A percentile compares a stretch with the other conserved stretches of the same genome.
phyloP scores from a whole-genome alignment of 164 flowering plant genomes.

The Vitis labrusca region DNA sequence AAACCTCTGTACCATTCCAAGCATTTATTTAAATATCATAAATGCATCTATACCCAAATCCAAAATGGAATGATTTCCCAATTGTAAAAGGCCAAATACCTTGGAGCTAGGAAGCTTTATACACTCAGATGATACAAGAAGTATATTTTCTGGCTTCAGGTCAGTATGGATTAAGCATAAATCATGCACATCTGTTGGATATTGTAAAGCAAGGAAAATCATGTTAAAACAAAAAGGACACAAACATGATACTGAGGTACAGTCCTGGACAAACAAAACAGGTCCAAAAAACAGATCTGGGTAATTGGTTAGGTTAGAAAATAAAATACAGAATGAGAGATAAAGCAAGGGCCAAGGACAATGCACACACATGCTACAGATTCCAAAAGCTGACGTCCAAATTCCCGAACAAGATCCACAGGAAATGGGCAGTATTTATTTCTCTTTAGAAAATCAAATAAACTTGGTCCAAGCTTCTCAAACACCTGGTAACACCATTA shows the following conservation, averaged over 20 bases:
- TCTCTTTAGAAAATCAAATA: conserved; percentile 89
- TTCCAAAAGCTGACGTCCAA: conserved; percentile 96
- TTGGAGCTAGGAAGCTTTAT: conserved; percentile 62
- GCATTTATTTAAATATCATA: conserved; percentile 24
- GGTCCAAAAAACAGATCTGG: conserved; percentile 17
- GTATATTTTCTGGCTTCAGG: conserved; percentile 92
- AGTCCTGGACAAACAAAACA: conserved; percentile 26
- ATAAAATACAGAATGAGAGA: conserved; percentile 13
- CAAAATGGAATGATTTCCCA: conserved; percentile 20
- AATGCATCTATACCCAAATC: conserved; percentile 27
- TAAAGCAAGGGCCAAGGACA: conserved; percentile 32
- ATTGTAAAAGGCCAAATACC: conserved; percentile 41
- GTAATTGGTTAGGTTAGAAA: conserved; percentile 17
- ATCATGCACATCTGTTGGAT: conserved; percentile 81
- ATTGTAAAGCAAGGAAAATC: conserved; percentile 23
- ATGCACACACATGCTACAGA: conserved; percentile 95
- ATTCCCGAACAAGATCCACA: conserved; percentile 91
- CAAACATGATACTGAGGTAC: neutral
- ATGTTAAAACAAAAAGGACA: conserved; percentile 8
- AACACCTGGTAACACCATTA: conserved; percentile 80
- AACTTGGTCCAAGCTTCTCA: conserved; percentile 99
- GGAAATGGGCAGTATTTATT: conserved; percentile 82
- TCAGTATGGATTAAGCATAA: conserved; percentile 84
- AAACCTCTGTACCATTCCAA: conserved; percentile 60
- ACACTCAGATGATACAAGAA: conserved; percentile 76